Base-by-base conservation (phyloP, 2,329 filamentous ascomycete genomes). In the Diaporthe sp. region DNA sequence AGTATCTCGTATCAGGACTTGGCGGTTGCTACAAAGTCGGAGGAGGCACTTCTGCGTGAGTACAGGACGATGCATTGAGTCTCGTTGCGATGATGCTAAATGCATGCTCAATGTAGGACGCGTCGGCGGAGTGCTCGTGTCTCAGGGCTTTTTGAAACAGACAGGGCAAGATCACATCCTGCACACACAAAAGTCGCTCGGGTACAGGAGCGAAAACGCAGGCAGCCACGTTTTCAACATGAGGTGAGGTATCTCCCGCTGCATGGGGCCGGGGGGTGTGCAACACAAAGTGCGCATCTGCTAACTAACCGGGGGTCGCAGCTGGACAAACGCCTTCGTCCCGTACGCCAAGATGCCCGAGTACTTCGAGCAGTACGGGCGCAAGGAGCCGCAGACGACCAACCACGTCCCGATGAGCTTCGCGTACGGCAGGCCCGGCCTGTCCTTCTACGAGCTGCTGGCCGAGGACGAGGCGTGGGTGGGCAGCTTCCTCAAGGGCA, bases 361-460 rank as follows among this genome's bases (percentile, higher is more conserved):
- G 12, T 82, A 80, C 77, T 83, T 82, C 60, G 78, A 79, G 39
- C 76, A 76, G 31, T 82, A 83, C 73, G 71, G 71, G 3, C 71
- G 71, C 71, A 72, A 44, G 34, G 81, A 81, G 57, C 81, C 81
- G 2, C 42, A 73, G 39, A 78, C 78, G 2, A 79, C 78, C 25
- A 78, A 51, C 28, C 77, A 81, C 60, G 78, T 82, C 20, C 81
- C 82, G 4, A 65, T 77, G 13, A 77, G 78, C 20, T 81, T 78
- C 58, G 76, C 80, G 12, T 76, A 78, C 8, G 80, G 80, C 34
- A 74, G 71, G 31, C 80, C 81, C 0, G 78, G 80, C 13, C 49
- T 79, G 71, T 77, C 63, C 25, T 80, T 77, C 67, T 83, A 80
- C 74, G 77, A 80, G 34, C 71, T 82, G 49, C 67, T 83, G 12